Conservation (phyloP, 169 alveolate genomes). For the Eimeria sp. region DNA sequence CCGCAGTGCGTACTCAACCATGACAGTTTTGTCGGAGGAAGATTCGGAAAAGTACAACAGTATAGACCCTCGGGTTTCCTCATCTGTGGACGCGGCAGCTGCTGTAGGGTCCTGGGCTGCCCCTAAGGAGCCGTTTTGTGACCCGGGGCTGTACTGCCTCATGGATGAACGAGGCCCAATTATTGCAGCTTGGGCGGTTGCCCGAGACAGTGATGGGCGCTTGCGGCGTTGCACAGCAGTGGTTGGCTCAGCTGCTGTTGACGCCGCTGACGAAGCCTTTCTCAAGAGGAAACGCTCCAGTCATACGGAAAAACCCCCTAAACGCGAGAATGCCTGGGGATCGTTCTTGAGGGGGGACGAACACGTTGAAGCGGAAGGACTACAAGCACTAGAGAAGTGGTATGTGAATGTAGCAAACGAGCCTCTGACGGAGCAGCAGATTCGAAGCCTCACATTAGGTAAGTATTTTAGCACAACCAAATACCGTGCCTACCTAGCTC, state of each 20-base stretch:
- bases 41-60: not conserved
- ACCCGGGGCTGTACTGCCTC: slow-evolving; percentile 39
- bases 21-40: slow-evolving; percentile 28
- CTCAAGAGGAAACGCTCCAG: not conserved
- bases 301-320: not conserved
- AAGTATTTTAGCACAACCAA: slow-evolving; percentile 8
- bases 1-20: slow-evolving; percentile 48
- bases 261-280: not conserved
- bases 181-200: slow-evolving; percentile 70
- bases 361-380: slow-evolving; percentile 8
- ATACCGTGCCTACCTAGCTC: not conserved
- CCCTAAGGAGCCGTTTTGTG: slow-evolving; percentile 55
- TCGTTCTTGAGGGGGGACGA: not conserved
- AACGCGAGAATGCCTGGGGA: not conserved
- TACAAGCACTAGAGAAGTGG: slow-evolving; percentile 45
- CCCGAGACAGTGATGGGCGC: slow-evolving; percentile 22
- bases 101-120: slow-evolving; percentile 13
- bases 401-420: slow-evolving; percentile 28
- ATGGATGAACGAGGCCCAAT: slow-evolving; percentile 28
- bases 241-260: not conserved
- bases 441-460: slow-evolving; percentile 45
- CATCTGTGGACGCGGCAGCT: not conserved
- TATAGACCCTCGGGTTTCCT: slow-evolving; percentile 12
- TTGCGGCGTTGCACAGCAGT: slow-evolving; percentile 63
- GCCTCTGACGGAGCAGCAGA: slow-evolving; percentile 60